Conservation (phyloP, 805 yeast genomes). For the Starmera amethionina region DNA sequence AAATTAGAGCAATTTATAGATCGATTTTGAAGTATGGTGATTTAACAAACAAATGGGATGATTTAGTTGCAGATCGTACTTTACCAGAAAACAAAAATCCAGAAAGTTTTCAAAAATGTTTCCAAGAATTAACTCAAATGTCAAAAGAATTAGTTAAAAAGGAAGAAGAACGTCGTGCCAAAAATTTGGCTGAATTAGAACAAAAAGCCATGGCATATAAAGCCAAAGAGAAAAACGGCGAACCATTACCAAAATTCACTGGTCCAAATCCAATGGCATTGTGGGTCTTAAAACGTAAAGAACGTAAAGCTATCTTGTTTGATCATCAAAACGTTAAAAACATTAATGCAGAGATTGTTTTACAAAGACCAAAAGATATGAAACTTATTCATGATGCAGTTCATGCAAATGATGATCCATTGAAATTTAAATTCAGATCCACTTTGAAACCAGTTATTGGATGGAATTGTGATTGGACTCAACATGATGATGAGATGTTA, state of each 20-base stretch:
- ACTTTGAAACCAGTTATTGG: constrained; percentile 75
- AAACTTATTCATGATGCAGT: constrained; percentile 46
- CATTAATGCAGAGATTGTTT: constrained; percentile 80
- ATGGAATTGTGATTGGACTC: constrained; percentile 86
- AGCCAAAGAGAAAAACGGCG: constrained; percentile 28
- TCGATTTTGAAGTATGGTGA: constrained; percentile 80
- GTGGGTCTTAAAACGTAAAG: constrained; percentile 61
- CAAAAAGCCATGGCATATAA: constrained; percentile 48
- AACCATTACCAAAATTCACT: constrained; percentile 16
- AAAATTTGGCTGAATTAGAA: constrained; percentile 48
- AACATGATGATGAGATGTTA: constrained; percentile 76
- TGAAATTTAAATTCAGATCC: constrained; percentile 47
- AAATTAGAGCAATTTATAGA: constrained; percentile 75
- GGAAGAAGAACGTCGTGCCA: constrained; percentile 56
- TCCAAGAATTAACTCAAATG: constrained; percentile 55
- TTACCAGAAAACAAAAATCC: constrained; percentile 78
- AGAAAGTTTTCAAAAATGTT: constrained; percentile 64
- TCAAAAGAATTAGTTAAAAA: constrained; percentile 52
- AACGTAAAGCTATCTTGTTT: constrained; percentile 82
- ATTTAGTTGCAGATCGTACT: constrained; percentile 81
- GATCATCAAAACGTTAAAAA: constrained; percentile 83
- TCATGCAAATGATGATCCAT: constrained; percentile 48
- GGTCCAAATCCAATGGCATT: constrained; percentile 38
- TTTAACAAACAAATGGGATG: constrained; percentile 67
- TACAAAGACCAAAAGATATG: constrained; percentile 83